Percentiles rank a stretch among this genome's conserved stretches.
phyloP scores from a whole-genome alignment of 192 early-diverging fungal species.

The Backusella australiensis region DNA sequence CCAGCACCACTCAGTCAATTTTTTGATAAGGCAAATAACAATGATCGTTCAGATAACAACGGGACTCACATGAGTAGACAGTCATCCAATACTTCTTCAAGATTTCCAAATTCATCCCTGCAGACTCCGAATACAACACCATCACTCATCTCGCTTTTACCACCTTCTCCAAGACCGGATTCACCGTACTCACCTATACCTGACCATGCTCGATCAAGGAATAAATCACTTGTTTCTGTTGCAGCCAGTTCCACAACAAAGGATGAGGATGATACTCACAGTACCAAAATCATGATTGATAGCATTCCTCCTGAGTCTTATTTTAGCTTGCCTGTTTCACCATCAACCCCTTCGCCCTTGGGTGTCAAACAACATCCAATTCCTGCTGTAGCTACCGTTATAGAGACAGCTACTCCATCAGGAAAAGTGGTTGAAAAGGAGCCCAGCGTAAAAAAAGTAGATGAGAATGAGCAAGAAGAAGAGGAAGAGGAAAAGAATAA shows the following conservation, averaged over 20 bases:
- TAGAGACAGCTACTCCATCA: not conserved
- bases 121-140: conserved; percentile 7
- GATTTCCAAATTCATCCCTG: conserved; percentile 11
- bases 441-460: not conserved
- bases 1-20: not conserved
- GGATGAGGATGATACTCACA: not conserved
- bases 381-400: not conserved
- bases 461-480: not conserved
- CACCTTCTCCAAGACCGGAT: conserved; percentile 3
- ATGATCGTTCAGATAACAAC: conserved; percentile 4
- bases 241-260: not conserved
- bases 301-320: not conserved
- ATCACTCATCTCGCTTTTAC: conserved; percentile 1
- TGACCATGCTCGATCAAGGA: not conserved
- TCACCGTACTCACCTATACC: not conserved
- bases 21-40: not conserved
- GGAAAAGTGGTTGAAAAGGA: not conserved
- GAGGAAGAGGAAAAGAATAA: not conserved
- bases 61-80: conserved; percentile 6
- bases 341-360: not conserved
- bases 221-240: not conserved
- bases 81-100: conserved; percentile 9
- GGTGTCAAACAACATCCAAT: not conserved
- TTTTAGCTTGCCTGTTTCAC: conserved; percentile 6
- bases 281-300: conserved; percentile 19